phyloP scores from a whole-genome alignment of 805 yeast species.

The Clavispora vitiphila region DNA sequence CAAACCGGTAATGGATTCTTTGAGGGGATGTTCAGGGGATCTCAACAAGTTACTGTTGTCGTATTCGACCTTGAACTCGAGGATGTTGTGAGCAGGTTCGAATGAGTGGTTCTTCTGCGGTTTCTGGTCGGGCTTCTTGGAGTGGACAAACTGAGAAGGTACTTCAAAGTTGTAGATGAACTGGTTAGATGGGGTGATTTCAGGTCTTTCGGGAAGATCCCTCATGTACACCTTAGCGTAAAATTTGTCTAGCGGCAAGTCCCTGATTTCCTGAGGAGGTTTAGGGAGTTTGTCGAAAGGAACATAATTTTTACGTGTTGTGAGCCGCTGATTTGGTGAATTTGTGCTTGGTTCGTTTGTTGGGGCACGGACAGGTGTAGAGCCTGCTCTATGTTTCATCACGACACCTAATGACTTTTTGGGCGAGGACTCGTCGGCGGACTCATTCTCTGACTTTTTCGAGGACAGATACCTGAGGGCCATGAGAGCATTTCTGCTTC shows the following conservation, averaged over 20 bases:
- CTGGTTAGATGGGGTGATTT: constrained; percentile 1
- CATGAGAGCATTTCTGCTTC: neutral
- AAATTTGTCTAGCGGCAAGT: constrained; percentile 12
- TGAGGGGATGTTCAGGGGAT: constrained; percentile 25
- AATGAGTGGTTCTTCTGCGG: neutral
- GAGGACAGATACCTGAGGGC: constrained; percentile 11
- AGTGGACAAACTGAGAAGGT: neutral
- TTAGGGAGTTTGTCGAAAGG: constrained; percentile 30
- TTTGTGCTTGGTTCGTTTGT: neutral
- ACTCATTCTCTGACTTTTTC: constrained; percentile 11
- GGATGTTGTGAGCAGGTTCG: constrained; percentile 1
- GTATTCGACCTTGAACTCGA: constrained; percentile 1
- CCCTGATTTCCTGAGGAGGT: constrained; percentile 17
- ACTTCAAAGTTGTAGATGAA: constrained; percentile 10
- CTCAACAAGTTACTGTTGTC: neutral
- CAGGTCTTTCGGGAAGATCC: constrained; percentile 5
- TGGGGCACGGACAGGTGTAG: neutral
- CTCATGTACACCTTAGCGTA: constrained; percentile 11
- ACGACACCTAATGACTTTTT: constrained; percentile 5
- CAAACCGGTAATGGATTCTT: constrained; percentile 36
- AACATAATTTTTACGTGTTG: constrained; percentile 19
- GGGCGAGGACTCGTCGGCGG: constrained; percentile 5
- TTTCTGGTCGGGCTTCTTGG: neutral
- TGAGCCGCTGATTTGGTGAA: constrained; percentile 5
- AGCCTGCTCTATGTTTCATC: constrained; percentile 2